A percentile compares a stretch with the other conserved stretches of the same genome.
Conservation (phyloP, 2,329 filamentous ascomycete species). For the Remersonia thermophila region DNA sequence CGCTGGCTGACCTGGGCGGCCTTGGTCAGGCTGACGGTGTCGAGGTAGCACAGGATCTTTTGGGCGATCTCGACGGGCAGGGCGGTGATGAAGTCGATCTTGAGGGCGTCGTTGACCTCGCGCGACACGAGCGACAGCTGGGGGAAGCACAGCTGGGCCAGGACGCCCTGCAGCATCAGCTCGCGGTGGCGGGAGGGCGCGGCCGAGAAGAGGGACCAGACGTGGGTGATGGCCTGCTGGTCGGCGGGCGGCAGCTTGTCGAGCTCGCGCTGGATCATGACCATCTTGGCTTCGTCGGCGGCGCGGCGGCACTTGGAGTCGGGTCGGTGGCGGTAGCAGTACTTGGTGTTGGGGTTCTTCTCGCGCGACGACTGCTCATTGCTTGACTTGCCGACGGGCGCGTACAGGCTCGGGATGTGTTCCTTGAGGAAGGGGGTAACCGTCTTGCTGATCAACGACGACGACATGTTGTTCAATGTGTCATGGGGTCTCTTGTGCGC, state of each 20-base stretch:
- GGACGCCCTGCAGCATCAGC: slow-evolving; percentile 90
- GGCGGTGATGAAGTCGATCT: slow-evolving; percentile 89
- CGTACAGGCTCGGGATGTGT: slow-evolving; percentile 83
- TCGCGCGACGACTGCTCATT: slow-evolving; percentile 30
- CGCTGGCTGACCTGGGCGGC: slow-evolving; percentile 83
- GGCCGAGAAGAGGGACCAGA: slow-evolving; percentile 96
- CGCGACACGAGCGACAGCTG: slow-evolving; percentile 88
- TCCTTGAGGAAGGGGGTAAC: slow-evolving; percentile 81
- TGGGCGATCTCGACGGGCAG: slow-evolving; percentile 84
- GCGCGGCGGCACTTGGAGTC: slow-evolving; percentile 88
- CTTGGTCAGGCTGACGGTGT: slow-evolving; percentile 89
- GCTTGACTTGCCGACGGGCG: slow-evolving; percentile 55
- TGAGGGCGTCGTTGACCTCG: slow-evolving; percentile 84
- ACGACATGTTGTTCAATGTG: slow-evolving; percentile 42
- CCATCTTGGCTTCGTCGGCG: slow-evolving; percentile 93
- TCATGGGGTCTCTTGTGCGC: slow-evolving; percentile 28
- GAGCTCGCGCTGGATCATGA: slow-evolving; percentile 61
- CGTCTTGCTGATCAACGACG: slow-evolving; percentile 60
- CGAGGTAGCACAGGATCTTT: slow-evolving; percentile 84
- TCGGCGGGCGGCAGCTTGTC: slow-evolving; percentile 34
- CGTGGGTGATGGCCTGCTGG: slow-evolving; percentile 90
- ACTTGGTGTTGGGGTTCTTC: slow-evolving; percentile 66
- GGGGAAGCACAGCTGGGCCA: slow-evolving; percentile 94
- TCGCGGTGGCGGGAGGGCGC: slow-evolving; percentile 88
- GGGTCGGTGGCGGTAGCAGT: slow-evolving; percentile 88